A percentile compares a stretch with the other conserved stretches of the same genome.
These are phyloP conservation scores for Thoreauomyces humboldtii DNA, from an alignment of 192 early-diverging fungal genomes.

Conservation along the genomic window DNA sequence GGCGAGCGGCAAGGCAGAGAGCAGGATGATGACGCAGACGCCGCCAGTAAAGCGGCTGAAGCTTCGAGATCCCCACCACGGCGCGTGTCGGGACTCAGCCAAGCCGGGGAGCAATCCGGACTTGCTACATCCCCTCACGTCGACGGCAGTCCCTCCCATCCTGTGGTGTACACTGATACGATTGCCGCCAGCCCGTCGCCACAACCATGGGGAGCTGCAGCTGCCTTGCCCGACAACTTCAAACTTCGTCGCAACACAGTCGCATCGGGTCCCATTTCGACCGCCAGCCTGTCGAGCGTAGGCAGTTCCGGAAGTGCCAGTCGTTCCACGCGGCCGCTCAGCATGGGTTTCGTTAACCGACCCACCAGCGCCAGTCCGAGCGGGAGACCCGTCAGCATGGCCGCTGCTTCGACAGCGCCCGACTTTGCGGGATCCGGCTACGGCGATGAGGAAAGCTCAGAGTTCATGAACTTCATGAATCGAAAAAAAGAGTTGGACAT, in stretches of 20 bases:
- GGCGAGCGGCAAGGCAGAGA: constrained; percentile 1
- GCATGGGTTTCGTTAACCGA: background rate
- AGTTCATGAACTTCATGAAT: constrained; percentile 42
- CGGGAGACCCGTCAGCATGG: background rate
- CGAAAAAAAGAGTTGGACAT: constrained; percentile 36
- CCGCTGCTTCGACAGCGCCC: too few relatives aligned
- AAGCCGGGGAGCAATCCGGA: too few relatives aligned
- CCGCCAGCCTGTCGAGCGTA: constrained; percentile 17
- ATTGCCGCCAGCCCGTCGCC: background rate
- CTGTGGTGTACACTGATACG: background rate
- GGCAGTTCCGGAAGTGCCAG: background rate
- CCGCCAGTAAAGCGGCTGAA: background rate
- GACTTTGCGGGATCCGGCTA: background rate
- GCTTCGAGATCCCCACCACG: too few relatives aligned
- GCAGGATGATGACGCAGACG: background rate
- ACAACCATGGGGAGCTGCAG: constrained; percentile 17
- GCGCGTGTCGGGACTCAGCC: too few relatives aligned
- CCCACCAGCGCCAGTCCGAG: background rate
- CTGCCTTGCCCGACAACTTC: constrained; percentile 43
- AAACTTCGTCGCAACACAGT: constrained; percentile 43
- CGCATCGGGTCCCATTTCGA: constrained; percentile 41
- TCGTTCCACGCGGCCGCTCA: background rate
- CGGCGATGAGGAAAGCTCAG: constrained; percentile 16
- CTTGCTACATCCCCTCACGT: too few relatives aligned
- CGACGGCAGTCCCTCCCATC: background rate